phyloP scores from a whole-genome alignment of 2,329 filamentous ascomycete genomes.

The Paracamarosporium sp. region DNA sequence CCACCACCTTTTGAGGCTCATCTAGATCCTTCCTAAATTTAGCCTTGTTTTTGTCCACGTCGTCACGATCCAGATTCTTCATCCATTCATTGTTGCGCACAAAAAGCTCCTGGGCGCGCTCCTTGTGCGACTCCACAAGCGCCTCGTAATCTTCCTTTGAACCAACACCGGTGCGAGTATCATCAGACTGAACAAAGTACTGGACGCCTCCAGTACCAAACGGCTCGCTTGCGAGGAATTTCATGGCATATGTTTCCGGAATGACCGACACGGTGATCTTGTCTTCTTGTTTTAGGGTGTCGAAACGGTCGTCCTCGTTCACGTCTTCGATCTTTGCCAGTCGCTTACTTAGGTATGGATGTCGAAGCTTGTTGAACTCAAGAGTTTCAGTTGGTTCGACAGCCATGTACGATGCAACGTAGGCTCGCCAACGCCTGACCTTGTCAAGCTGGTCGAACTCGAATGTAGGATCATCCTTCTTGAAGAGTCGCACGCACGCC shows the following conservation, averaged over 20 bases:
- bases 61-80: slow-evolving; percentile 54
- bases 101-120: slow-evolving; percentile 50
- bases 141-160: slow-evolving; percentile 41
- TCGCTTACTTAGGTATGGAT: slow-evolving; percentile 52
- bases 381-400: slow-evolving; percentile 76
- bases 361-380: slow-evolving; percentile 36
- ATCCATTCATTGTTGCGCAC: slow-evolving; percentile 55
- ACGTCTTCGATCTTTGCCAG: slow-evolving; percentile 43
- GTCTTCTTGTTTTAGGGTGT: slow-evolving; percentile 45
- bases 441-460: slow-evolving; percentile 73
- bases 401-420: slow-evolving; percentile 89
- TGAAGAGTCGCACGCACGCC: slow-evolving; percentile 81
- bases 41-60: slow-evolving; percentile 53
- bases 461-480: slow-evolving; percentile 80
- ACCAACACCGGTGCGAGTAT: slow-evolving; percentile 40
- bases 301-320: slow-evolving; percentile 37
- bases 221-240: slow-evolving; percentile 51
- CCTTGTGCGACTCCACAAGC: slow-evolving; percentile 36
- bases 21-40: slow-evolving; percentile 41
- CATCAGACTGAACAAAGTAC: slow-evolving; percentile 48
- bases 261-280: slow-evolving; percentile 54
- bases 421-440: slow-evolving; percentile 84
- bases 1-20: slow-evolving; percentile 28
- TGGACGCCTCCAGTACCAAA: slow-evolving; percentile 44
- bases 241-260: slow-evolving; percentile 51